Conservation (phyloP, 2,329 filamentous ascomycete genomes). For the Cladosporium phlei region DNA sequence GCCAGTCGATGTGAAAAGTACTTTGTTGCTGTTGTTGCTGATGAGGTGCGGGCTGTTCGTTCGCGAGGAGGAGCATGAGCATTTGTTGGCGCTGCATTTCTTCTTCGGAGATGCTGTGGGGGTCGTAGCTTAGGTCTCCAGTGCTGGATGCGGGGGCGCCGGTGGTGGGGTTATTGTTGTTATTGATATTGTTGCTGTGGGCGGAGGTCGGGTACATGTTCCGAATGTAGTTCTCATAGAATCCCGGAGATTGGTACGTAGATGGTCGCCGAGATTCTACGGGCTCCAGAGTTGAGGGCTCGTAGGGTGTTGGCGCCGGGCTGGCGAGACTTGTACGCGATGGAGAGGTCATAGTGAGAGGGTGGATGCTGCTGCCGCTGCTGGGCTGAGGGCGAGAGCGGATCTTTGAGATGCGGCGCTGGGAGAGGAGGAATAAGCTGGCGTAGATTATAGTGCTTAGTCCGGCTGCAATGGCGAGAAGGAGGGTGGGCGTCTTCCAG, state of each 20-base stretch:
- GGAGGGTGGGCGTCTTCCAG: constrained; percentile 44
- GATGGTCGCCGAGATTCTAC: constrained; percentile 12
- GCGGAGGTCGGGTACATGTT: constrained; percentile 47
- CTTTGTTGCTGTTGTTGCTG: constrained; percentile 24
- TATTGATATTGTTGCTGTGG: no score
- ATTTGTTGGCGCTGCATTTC: constrained; percentile 49
- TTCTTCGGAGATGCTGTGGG: constrained; percentile 40
- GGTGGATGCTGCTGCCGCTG: neutral
- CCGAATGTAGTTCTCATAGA: constrained; percentile 41
- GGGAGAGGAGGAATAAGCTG: constrained; percentile 34
- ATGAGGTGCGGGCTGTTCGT: constrained; percentile 27
- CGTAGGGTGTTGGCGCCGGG: constrained; percentile 8
- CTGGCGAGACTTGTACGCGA: neutral
- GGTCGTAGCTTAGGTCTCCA: constrained; percentile 23
- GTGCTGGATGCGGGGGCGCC: constrained; percentile 15
- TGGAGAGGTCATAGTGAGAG: neutral
- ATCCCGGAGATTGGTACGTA: constrained; percentile 34
- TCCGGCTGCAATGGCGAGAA: constrained; percentile 38
- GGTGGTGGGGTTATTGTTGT: no score
- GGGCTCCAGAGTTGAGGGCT: constrained; percentile 10
- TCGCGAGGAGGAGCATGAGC: constrained; percentile 40
- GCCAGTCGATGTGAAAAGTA: constrained; percentile 18
- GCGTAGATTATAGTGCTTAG: constrained; percentile 40
- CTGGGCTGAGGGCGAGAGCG: constrained; percentile 11
- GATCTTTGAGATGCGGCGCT: constrained; percentile 11